Base-by-base conservation (phyloP, 2,329 filamentous ascomycete species). In the Colletotrichum costaricense region DNA sequence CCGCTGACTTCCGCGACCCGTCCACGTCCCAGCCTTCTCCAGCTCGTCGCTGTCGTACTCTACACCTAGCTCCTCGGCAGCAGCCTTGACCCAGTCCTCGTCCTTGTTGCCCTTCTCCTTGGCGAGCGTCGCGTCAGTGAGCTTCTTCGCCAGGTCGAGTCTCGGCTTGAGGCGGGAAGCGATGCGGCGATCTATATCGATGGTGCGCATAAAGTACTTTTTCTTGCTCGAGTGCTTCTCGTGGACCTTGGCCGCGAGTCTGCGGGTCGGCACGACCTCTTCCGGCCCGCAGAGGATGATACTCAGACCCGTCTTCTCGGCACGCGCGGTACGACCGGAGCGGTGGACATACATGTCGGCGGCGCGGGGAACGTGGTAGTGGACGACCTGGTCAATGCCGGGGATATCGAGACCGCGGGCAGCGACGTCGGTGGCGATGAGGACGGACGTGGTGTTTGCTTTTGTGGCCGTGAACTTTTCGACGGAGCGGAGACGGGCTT, bases 261-360 rank as follows among this genome's bases (percentile, higher is more conserved):
- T 89, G 8, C 94, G 90, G 4, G 96, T 96, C 0, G 95, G 94
- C 2, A 92, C 89, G 2, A 97, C 95, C 84, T 99, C 97, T 73
- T 98, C 96, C 0, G 97, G 96, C 0, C 93, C 92, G 79, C 97
- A 98, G 65, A 99, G 91, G 5, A 99, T 86, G 70, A 99, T 92
- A 78, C 94, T 97, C 46, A 94, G 90, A 49, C 97, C 97, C 0
- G 89, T 90, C 14, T 90, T 90, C 24, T 92, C 90, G 3, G 94
- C 96, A 79, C 97, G 94, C 2, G 97, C 97, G 1, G 97, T 98
- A 76, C 97, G 94, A 14, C 97, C 97, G 1, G 97, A 98, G 28
- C 97, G 92, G 81, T 99, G 97, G 16, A 99, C 95, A 80, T 99
- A 99, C 60, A 93, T 93, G 81, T 98, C 96, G 42, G 97, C 97